phyloP scores from a whole-genome alignment of 495 filamentous ascomycete species.

The Aspergillus heteromorphus region DNA sequence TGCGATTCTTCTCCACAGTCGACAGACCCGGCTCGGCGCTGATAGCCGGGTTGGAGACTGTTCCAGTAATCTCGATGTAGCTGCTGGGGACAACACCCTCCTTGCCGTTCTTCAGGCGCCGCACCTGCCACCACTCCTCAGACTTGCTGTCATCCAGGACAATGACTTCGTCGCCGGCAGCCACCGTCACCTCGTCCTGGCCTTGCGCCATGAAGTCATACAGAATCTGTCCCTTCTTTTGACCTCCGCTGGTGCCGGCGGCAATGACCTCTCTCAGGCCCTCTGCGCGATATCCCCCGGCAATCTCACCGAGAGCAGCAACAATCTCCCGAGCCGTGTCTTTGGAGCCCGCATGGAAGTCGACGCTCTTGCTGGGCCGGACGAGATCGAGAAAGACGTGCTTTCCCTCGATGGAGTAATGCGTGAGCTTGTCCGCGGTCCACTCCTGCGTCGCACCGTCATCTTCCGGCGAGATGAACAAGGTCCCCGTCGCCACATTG shows the following conservation, averaged over 20 bases:
- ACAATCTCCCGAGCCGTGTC: slow-evolving; percentile 95
- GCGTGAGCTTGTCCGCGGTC: slow-evolving; percentile 85
- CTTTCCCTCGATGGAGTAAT: slow-evolving; percentile 96
- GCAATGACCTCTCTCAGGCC: slow-evolving; percentile 83
- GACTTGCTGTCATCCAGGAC: slow-evolving; percentile 85
- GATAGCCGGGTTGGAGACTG: slow-evolving; percentile 38
- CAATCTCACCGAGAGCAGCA: slow-evolving; percentile 77
- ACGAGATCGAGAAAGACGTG: slow-evolving; percentile 95
- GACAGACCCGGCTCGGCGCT: slow-evolving; percentile 64
- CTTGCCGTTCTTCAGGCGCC: slow-evolving; percentile 80
- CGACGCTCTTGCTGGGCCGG: slow-evolving; percentile 82
- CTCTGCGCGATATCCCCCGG: slow-evolving; percentile 75
- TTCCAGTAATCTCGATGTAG: slow-evolving; percentile 82
- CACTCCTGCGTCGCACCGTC: slow-evolving; percentile 86
- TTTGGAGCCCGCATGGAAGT: slow-evolving; percentile 96
- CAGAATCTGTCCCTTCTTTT: slow-evolving; percentile 77
- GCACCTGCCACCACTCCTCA: slow-evolving; percentile 98
- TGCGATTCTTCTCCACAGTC: slow-evolving; percentile 73
- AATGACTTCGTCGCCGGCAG: slow-evolving; percentile 82
- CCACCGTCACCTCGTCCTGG: slow-evolving; percentile 93
- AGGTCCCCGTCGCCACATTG: slow-evolving; percentile 76
- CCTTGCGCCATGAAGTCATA: slow-evolving; percentile 97
- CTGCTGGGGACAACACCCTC: slow-evolving; percentile 98
- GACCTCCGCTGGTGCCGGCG: slow-evolving; percentile 61
- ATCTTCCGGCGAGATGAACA: slow-evolving; percentile 88